Conservation (phyloP, 202 grass and related monocot species). For the Setaria viridis region DNA sequence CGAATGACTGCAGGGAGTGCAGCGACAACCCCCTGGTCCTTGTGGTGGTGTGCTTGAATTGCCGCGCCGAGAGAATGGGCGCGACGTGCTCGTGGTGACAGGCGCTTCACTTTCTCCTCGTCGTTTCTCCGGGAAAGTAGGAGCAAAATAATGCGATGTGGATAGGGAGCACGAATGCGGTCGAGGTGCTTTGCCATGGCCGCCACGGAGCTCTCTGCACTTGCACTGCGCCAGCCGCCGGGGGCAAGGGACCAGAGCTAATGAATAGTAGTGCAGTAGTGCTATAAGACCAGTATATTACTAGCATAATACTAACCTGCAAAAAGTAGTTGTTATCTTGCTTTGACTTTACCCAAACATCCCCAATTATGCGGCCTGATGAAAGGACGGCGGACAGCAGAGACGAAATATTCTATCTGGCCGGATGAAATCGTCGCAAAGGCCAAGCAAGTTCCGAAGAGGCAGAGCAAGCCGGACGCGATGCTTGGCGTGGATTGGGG, state of each 20-base stretch:
- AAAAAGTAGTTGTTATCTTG: not conserved
- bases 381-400: constrained; percentile 10
- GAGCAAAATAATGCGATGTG: not conserved
- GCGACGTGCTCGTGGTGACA: constrained; percentile 10
- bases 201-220: not conserved
- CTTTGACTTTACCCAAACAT: constrained; percentile 51
- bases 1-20: not conserved
- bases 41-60: not conserved
- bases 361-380: constrained; percentile 39
- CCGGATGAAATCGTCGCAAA: not conserved
- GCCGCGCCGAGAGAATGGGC: not conserved
- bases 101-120: not conserved
- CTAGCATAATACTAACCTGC: not conserved
- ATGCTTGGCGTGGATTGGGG: constrained; percentile 32
- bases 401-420: not conserved
- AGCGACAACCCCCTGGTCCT: not conserved
- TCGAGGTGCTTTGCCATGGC: constrained; percentile 24
- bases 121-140: constrained; percentile 16
- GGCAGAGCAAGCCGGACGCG: not conserved
- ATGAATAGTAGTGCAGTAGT: not conserved
- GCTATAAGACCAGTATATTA: not conserved
- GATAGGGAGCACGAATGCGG: not conserved
- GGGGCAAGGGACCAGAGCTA: constrained; percentile 5
- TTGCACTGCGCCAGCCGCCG: constrained; percentile 5
- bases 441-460: constrained; percentile 28